These are phyloP conservation scores for Pythium oligandrum DNA, from an alignment of 352 stramenopile genomes.

Conservation along the genomic window DNA sequence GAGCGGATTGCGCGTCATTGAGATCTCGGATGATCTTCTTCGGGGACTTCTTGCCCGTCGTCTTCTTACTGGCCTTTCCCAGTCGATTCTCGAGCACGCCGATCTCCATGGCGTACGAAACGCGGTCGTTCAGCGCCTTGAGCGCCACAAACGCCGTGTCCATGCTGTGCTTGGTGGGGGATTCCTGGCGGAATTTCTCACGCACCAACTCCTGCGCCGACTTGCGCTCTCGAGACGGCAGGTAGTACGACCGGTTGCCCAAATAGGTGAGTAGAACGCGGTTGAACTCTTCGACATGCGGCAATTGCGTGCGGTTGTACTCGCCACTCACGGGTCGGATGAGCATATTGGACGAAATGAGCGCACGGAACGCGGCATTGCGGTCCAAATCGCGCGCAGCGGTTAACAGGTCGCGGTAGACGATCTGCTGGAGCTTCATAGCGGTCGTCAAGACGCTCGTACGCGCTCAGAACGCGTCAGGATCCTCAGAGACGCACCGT, in stretches of 20 bases:
- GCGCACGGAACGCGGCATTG: slow-evolving; percentile 46
- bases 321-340: slow-evolving; percentile 27
- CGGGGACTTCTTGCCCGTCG: background rate
- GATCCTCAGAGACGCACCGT: too few relatives aligned
- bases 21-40: slow-evolving; percentile 10
- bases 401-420: slow-evolving; percentile 71
- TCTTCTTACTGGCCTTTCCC: background rate
- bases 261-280: slow-evolving; percentile 45
- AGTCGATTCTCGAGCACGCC: slow-evolving; percentile 14
- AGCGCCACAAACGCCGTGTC: slow-evolving; percentile 69
- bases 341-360: slow-evolving; percentile 59
- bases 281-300: slow-evolving; percentile 63
- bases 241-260: slow-evolving; percentile 55
- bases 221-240: slow-evolving; percentile 35
- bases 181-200: slow-evolving; percentile 36
- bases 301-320: slow-evolving; percentile 26
- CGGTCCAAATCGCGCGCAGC: slow-evolving; percentile 52
- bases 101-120: slow-evolving; percentile 35
- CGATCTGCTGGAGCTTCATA: slow-evolving; percentile 46
- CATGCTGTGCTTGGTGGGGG: slow-evolving; percentile 10
- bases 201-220: slow-evolving; percentile 37
- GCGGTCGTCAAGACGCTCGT: background rate
- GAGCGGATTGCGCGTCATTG: slow-evolving; percentile 8
- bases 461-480: background rate
- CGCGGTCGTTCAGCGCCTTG: slow-evolving; percentile 49